phyloP scores from a whole-genome alignment of 352 stramenopile species.

The Globisporangium splendens region DNA sequence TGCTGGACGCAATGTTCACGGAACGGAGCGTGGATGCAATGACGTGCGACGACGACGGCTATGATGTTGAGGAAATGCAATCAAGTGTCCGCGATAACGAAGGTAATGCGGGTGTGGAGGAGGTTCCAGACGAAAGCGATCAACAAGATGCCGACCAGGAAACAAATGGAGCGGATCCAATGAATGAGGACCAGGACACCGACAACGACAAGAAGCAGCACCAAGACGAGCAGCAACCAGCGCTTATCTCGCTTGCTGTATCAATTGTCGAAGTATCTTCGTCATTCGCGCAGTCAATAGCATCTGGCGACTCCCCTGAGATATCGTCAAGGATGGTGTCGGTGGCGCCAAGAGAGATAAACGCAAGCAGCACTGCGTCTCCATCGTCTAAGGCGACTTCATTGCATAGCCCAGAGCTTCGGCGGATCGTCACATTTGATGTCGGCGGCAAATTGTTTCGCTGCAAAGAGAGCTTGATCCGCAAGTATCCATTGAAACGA shows the following conservation, averaged over 20 bases:
- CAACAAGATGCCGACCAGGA: background rate
- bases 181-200: background rate
- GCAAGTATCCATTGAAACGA: slow-evolving; percentile 54
- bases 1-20: slow-evolving; percentile 20
- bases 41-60: too few species aligned
- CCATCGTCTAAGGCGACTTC: background rate
- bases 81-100: background rate
- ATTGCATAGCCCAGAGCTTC: slow-evolving; percentile 2
- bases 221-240: too few species aligned
- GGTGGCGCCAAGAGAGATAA: background rate
- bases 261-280: too few species aligned
- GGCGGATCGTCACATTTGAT: slow-evolving; percentile 44
- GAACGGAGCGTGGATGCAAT: slow-evolving; percentile 7
- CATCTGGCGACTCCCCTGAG: too few species aligned
- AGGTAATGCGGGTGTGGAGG: background rate
- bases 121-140: background rate
- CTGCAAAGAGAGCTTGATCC: slow-evolving; percentile 61
- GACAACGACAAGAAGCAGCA: too few species aligned
- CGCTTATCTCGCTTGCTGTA: too few species aligned
- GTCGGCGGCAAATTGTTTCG: slow-evolving; percentile 66
- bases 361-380: background rate
- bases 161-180: background rate
- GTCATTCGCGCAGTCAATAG: too few species aligned
- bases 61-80: too few species aligned
- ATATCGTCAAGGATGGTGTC: too few species aligned